Conservation (phyloP, 2,329 filamentous ascomycete genomes). For the Colletotrichum falcatum region DNA sequence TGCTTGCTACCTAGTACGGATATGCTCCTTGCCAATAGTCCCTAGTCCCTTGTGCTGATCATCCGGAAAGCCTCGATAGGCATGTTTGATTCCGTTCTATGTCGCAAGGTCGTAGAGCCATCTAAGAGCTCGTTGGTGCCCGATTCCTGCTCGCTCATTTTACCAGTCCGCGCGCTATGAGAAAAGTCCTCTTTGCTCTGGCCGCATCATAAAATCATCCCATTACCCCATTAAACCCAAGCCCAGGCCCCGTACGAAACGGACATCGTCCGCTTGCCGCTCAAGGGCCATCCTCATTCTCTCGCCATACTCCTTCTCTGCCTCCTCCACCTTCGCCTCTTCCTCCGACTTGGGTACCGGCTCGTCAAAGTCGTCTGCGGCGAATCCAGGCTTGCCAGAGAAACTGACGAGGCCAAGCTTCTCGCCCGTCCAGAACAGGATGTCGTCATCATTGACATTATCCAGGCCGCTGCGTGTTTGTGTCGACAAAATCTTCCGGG, state of each 20-base stretch:
- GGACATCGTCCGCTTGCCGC: slow-evolving; percentile 81
- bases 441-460: slow-evolving; percentile 69
- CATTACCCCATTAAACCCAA: slow-evolving; percentile 29
- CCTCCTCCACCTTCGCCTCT: slow-evolving; percentile 62
- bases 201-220: neutral
- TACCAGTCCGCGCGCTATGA: neutral
- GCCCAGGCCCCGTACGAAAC: slow-evolving; percentile 76
- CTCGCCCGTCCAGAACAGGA: slow-evolving; percentile 91
- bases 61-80: neutral
- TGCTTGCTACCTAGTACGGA: neutral
- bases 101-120: slow-evolving; percentile 1
- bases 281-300: slow-evolving; percentile 81
- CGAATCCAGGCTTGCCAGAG: slow-evolving; percentile 63
- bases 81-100: neutral
- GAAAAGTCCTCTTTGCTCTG: neutral
- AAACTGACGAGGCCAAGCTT: slow-evolving; percentile 80
- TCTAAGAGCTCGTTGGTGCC: neutral
- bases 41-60: neutral
- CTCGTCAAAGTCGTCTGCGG: slow-evolving; percentile 63
- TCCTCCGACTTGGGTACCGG: slow-evolving; percentile 56
- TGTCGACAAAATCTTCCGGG: slow-evolving; percentile 81
- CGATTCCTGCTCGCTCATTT: neutral
- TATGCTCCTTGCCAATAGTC: neutral
- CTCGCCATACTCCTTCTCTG: slow-evolving; percentile 72
- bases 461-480: slow-evolving; percentile 49